phyloP scores from a whole-genome alignment of 2,329 filamentous ascomycete genomes.

The Sphaerostilbella broomeana region DNA sequence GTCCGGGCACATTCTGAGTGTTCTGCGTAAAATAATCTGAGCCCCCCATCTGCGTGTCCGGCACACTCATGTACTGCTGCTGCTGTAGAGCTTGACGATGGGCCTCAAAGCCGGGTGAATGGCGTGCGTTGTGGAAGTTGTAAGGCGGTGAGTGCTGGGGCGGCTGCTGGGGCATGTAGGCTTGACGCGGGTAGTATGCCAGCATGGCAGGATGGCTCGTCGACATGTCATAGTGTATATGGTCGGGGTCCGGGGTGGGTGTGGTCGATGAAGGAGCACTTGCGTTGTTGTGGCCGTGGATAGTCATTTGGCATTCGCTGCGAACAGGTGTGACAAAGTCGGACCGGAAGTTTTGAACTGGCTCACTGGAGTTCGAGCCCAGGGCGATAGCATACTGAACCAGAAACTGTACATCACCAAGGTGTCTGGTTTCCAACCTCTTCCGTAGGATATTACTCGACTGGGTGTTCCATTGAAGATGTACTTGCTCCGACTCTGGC shows the following conservation, averaged over 20 bases:
- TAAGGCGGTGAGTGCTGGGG: conserved; percentile 13
- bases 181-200: conserved; percentile 31
- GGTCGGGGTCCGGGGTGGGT: conserved; percentile 24
- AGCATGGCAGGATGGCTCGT: conserved; percentile 28
- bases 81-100: conserved; percentile 9
- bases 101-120: conserved; percentile 11
- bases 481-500: conserved; percentile 28
- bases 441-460: conserved; percentile 37
- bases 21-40: conserved; percentile 10
- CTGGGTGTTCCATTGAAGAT: conserved; percentile 36
- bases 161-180: conserved; percentile 18
- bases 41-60: conserved; percentile 9
- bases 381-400: conserved; percentile 34
- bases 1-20: conserved; percentile 4
- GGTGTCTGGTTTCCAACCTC: conserved; percentile 39
- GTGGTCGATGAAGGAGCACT: conserved; percentile 18
- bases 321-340: conserved; percentile 31
- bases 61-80: conserved; percentile 10
- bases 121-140: conserved; percentile 11
- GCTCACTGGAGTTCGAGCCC: conserved; percentile 26
- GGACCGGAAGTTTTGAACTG: conserved; percentile 23
- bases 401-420: conserved; percentile 33
- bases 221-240: conserved; percentile 33
- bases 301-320: conserved; percentile 30
- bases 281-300: conserved; percentile 28